These are phyloP conservation scores for Colletotrichum viniferum DNA, from an alignment of 2,329 filamentous ascomycete species.

Conservation along the genomic window DNA sequence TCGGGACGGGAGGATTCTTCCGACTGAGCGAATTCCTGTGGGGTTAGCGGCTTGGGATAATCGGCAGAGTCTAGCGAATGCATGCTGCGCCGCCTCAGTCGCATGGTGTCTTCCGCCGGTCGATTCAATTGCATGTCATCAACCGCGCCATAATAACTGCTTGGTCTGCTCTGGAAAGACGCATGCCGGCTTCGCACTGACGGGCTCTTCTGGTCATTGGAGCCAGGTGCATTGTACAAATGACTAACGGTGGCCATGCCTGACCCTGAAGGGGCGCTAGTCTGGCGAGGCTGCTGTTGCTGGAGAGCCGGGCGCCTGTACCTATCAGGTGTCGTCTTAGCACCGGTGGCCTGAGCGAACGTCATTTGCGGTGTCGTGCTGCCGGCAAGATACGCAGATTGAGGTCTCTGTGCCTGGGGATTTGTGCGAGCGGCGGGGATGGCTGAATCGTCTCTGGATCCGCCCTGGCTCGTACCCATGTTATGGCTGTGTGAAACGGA, in stretches of 20 bases:
- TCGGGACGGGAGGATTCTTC: conserved; percentile 28
- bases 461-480: conserved; percentile 39
- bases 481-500: conserved; percentile 43
- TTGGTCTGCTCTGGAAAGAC: conserved; percentile 50
- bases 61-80: conserved; percentile 63
- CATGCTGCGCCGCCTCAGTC: conserved; percentile 83
- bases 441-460: conserved; percentile 58
- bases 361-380: conserved; percentile 49
- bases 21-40: conserved; percentile 37
- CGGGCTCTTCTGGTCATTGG: conserved; percentile 27
- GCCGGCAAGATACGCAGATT: conserved; percentile 44
- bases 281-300: conserved; percentile 36
- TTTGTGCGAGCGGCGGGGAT: conserved; percentile 48
- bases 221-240: conserved; percentile 52
- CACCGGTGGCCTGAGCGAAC: conserved; percentile 60
- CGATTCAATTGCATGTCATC: conserved; percentile 73
- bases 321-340: conserved; percentile 78
- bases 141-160: conserved; percentile 53
- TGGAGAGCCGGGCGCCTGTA: conserved; percentile 72
- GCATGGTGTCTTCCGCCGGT: conserved; percentile 72
- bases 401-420: conserved; percentile 43
- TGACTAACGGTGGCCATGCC: conserved; percentile 60
- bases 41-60: conserved; percentile 41
- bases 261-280: conserved; percentile 51
- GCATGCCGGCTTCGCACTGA: conserved; percentile 31